phyloP scores from a whole-genome alignment of 441 rosid genomes.

The Codiaeum variegatum region DNA sequence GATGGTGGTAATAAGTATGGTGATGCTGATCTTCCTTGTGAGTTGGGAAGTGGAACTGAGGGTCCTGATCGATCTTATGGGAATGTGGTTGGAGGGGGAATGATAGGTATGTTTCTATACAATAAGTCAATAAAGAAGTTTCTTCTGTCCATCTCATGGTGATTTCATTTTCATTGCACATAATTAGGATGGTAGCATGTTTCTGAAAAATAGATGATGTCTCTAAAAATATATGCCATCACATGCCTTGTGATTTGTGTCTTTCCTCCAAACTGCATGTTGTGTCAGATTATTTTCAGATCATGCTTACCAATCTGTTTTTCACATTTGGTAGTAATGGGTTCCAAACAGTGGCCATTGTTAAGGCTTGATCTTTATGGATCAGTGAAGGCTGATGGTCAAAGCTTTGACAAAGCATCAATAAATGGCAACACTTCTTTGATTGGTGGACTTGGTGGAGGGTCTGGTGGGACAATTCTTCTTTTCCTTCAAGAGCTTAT shows the following conservation, averaged over 20 bases:
- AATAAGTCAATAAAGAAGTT: neutral
- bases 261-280: neutral
- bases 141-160: neutral
- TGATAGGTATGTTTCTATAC: constrained; percentile 64
- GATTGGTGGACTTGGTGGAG: constrained; percentile 94
- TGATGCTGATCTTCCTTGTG: constrained; percentile 88
- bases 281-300: constrained; percentile 1
- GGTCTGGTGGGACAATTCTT: constrained; percentile 96
- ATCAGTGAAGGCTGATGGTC: constrained; percentile 84
- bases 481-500: constrained; percentile 85
- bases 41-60: constrained; percentile 94
- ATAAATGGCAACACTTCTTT: constrained; percentile 47
- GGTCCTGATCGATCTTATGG: constrained; percentile 70
- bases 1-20: constrained; percentile 88
- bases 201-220: constrained; percentile 8
- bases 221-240: neutral
- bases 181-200: neutral
- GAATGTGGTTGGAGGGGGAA: constrained; percentile 85
- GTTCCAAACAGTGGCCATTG: constrained; percentile 89
- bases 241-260: constrained; percentile 10
- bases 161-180: constrained; percentile 2
- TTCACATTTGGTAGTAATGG: constrained; percentile 61
- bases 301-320: constrained; percentile 18
- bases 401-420: constrained; percentile 52
- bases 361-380: constrained; percentile 68